Conservation (phyloP, 208 protist genomes). For the Crithidia brevicula region DNA sequence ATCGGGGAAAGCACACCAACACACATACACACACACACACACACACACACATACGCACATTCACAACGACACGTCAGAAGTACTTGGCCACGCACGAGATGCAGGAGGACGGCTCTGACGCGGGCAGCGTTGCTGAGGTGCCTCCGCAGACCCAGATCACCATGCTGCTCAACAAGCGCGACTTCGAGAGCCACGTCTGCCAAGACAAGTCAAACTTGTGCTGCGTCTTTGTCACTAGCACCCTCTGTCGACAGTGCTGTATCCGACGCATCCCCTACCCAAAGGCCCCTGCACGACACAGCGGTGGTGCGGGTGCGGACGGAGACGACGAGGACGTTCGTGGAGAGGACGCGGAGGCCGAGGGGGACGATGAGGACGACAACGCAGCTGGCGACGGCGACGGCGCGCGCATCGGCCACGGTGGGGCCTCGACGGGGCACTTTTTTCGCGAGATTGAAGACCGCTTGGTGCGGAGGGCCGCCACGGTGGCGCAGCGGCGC, state of each 20-base stretch:
- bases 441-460: conserved; percentile 61
- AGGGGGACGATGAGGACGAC: conserved; percentile 38
- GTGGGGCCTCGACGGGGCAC: conserved; percentile 2
- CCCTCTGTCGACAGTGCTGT: conserved; percentile 72
- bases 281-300: conserved; percentile 14
- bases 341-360: conserved; percentile 22
- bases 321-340: conserved; percentile 20
- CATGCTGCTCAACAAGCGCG: conserved; percentile 62
- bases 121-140: conserved; percentile 17
- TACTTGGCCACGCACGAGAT: not conserved
- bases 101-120: conserved; percentile 22
- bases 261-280: conserved; percentile 57
- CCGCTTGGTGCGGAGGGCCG: conserved; percentile 42
- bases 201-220: conserved; percentile 72
- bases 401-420: no score
- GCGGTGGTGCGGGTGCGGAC: not conserved
- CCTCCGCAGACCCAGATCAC: conserved; percentile 56
- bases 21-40: not conserved
- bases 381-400: conserved; percentile 9
- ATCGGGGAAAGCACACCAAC: not conserved
- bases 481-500: conserved; percentile 45
- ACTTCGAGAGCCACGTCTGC: conserved; percentile 64
- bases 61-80: no score
- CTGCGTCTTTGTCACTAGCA: conserved; percentile 80
- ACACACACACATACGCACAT: not conserved